Evolutionary conservation across 805 yeast species (phyloP).

Genomic region (Myxozyma mucilagina): DNA sequence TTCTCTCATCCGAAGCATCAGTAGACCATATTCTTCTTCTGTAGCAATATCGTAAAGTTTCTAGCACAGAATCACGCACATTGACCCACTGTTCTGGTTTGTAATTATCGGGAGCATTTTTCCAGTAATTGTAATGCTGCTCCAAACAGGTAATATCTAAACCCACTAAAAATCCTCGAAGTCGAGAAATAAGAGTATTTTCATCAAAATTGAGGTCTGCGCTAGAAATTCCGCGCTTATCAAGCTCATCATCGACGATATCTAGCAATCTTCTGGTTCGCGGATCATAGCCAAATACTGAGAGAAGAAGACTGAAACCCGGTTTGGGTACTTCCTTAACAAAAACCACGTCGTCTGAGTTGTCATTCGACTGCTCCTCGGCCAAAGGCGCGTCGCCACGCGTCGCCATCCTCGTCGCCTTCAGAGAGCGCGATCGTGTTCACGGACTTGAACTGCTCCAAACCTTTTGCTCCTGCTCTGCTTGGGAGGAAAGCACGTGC

Average conservation of each 20-base stretch:
- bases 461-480: not conserved
- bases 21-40: not conserved
- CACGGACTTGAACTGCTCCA: no score
- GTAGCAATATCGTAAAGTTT: not conserved
- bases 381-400: no score
- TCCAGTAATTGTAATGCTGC: not conserved
- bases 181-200: not conserved
- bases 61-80: not conserved
- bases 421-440: no score
- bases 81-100: not conserved
- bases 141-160: not conserved
- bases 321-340: not conserved
- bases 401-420: no score
- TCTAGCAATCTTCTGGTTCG: not conserved
- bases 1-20: not conserved
- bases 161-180: not conserved
- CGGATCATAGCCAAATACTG: conserved; percentile 7
- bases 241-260: not conserved
- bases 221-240: not conserved
- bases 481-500: not conserved
- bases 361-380: no score
- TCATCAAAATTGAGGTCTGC: not conserved
- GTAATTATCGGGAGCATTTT: not conserved
- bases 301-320: conserved; percentile 9
- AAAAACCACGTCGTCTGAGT: not conserved